phyloP scores from a whole-genome alignment of 352 stramenopile genomes.

The Globisporangium paddicum region DNA sequence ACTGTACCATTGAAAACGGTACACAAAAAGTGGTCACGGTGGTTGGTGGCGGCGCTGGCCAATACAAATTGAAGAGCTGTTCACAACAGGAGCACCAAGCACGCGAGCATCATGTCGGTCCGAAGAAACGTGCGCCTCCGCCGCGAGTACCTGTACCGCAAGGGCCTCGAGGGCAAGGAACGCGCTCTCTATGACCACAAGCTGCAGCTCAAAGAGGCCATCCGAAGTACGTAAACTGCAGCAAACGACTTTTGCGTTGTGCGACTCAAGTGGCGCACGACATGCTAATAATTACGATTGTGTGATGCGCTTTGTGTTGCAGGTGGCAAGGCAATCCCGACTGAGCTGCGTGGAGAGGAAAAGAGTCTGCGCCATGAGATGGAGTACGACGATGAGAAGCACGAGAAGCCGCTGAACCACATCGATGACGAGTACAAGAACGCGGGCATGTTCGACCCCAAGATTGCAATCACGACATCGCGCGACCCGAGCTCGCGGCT shows the following conservation, averaged over 20 bases:
- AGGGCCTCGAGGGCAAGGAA: slow-evolving; percentile 96
- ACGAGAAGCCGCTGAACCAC: slow-evolving; percentile 86
- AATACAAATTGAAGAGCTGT: slow-evolving; percentile 6
- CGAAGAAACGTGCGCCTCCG: slow-evolving; percentile 95
- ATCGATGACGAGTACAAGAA: slow-evolving; percentile 99
- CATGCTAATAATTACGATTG: slow-evolving; percentile 6
- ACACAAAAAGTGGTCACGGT: too few species aligned
- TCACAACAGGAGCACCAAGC: not conserved
- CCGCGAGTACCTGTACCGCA: slow-evolving; percentile 99
- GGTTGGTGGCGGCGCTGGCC: slow-evolving; percentile 3
- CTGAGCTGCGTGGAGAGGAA: slow-evolving; percentile 95
- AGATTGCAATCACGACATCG: slow-evolving; percentile 98
- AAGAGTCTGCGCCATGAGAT: slow-evolving; percentile 90
- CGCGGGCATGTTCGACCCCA: slow-evolving; percentile 95
- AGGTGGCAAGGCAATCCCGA: slow-evolving; percentile 95
- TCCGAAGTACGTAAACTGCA: slow-evolving; percentile 36
- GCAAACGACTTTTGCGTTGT: too few species aligned
- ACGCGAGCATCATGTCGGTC: slow-evolving; percentile 58
- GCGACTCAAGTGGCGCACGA: not conserved
- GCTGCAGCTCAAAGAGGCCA: slow-evolving; percentile 93
- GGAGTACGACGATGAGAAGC: slow-evolving; percentile 88
- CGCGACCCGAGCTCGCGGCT: slow-evolving; percentile 95
- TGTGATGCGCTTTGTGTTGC: not conserved
- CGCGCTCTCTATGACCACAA: slow-evolving; percentile 97
- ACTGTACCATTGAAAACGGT: not conserved